These are phyloP conservation scores for Backusella parvicylindrica DNA, from an alignment of 192 early-diverging fungal species.

Conservation along the genomic window DNA sequence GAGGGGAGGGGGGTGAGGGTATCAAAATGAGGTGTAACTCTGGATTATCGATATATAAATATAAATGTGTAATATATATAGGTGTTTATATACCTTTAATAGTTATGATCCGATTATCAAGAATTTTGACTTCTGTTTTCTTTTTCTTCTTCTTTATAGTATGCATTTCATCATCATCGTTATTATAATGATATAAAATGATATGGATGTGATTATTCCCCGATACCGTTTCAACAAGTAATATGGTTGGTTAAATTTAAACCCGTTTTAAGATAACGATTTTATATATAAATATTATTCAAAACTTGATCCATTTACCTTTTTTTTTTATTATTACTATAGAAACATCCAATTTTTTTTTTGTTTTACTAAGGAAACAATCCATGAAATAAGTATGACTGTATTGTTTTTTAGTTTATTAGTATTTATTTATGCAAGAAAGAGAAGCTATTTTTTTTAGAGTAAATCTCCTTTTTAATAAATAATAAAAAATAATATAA, in stretches of 20 bases:
- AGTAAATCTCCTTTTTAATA: neutral
- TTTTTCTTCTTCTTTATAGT: neutral
- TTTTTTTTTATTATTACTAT: neutral
- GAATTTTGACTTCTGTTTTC: neutral
- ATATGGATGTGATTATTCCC: neutral
- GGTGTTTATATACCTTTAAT: no score
- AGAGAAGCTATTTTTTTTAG: neutral
- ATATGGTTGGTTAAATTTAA: neutral
- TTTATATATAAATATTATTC: neutral
- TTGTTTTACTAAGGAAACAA: neutral
- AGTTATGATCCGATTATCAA: neutral
- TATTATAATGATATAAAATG: no score
- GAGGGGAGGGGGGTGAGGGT: neutral
- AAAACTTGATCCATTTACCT: neutral
- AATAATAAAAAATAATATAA: neutral
- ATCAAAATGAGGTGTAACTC: neutral
- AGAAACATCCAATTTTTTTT: neutral
- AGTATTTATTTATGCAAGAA: neutral
- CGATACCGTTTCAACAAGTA: neutral
- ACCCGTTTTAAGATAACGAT: constrained; percentile 1
- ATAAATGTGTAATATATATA: no score
- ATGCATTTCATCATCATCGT: neutral
- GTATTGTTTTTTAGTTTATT: neutral
- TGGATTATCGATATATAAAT: neutral
- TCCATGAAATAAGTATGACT: no score